A percentile compares a stretch with the other conserved stretches of the same genome.
Conservation (phyloP, 2,329 filamentous ascomycete genomes). For the Pyrenophora seminiperda region DNA sequence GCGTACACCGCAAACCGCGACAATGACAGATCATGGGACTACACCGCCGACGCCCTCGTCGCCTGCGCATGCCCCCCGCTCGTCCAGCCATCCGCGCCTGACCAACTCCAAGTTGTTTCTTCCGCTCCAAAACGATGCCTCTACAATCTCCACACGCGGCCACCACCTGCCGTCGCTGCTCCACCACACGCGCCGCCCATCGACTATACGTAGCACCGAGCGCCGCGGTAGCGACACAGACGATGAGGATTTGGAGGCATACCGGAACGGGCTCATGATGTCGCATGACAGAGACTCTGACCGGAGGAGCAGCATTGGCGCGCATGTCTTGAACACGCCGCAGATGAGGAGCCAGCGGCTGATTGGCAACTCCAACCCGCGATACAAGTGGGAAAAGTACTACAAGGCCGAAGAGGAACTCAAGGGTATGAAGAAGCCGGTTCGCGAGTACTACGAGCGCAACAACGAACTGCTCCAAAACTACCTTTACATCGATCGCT, state of each 20-base stretch:
- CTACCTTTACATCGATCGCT: slow-evolving; percentile 89
- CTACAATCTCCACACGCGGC: slow-evolving; percentile 51
- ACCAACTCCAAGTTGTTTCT: slow-evolving; percentile 49
- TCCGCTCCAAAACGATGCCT: slow-evolving; percentile 47
- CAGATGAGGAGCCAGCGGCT: slow-evolving; percentile 82
- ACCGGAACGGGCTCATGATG: slow-evolving; percentile 36
- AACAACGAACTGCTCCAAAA: slow-evolving; percentile 88
- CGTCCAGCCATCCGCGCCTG: slow-evolving; percentile 40
- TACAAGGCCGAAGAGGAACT: slow-evolving; percentile 82
- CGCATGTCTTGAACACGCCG: slow-evolving; percentile 57
- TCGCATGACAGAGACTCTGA: slow-evolving; percentile 44
- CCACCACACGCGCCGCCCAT: slow-evolving; percentile 32
- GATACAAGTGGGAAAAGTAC: slow-evolving; percentile 84
- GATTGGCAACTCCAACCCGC: slow-evolving; percentile 85
- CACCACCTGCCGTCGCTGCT: slow-evolving; percentile 50
- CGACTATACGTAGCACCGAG: slow-evolving; percentile 36
- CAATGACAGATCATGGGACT: slow-evolving; percentile 27
- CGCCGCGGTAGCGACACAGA: slow-evolving; percentile 39
- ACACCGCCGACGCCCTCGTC: slow-evolving; percentile 25
- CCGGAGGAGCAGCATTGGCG: slow-evolving; percentile 51
- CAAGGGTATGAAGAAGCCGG: slow-evolving; percentile 69
- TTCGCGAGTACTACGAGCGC: slow-evolving; percentile 85
- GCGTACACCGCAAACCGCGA: background rate
- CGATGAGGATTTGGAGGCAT: slow-evolving; percentile 40
- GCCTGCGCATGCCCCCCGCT: slow-evolving; percentile 23